Percentiles rank a stretch among this genome's conserved stretches.
These are phyloP conservation scores for Lasiodiplodia citricola DNA, from an alignment of 2,329 filamentous ascomycete genomes.

Conservation along the genomic window DNA sequence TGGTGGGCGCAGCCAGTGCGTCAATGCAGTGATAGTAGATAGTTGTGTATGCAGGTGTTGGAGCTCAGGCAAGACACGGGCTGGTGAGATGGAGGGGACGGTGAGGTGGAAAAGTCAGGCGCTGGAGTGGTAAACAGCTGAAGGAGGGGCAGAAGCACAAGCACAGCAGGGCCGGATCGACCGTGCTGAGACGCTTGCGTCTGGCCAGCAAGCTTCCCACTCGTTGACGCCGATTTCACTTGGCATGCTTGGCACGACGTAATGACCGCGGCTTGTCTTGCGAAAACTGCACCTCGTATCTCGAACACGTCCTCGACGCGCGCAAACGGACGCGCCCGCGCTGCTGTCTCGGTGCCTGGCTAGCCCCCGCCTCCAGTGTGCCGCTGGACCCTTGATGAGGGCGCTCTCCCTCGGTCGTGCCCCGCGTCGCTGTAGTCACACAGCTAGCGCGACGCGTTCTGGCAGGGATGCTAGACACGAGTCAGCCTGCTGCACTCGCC, in stretches of 20 bases:
- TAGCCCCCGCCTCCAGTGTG: neutral
- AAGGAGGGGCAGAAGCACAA: slow-evolving; percentile 16
- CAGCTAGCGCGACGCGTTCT: slow-evolving; percentile 15
- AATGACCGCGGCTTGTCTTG: neutral
- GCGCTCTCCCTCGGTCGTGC: neutral
- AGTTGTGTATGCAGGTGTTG: neutral
- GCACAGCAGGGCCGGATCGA: neutral
- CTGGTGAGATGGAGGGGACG: neutral
- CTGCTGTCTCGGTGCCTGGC: neutral
- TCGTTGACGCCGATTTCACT: neutral
- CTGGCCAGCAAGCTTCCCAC: neutral
- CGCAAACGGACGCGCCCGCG: neutral
- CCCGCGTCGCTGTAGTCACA: slow-evolving; percentile 12
- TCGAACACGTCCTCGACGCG: neutral
- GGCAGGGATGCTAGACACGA: slow-evolving; percentile 13
- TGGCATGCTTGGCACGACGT: neutral
- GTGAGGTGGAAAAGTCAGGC: slow-evolving; percentile 31
- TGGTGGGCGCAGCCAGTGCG: slow-evolving; percentile 18
- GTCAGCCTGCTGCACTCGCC: slow-evolving; percentile 2
- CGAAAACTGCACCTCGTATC: neutral
- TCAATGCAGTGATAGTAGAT: slow-evolving; percentile 7
- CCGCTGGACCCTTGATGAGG: slow-evolving; percentile 3
- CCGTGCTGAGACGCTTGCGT: neutral
- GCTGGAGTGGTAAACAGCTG: slow-evolving; percentile 31
- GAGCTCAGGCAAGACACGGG: slow-evolving; percentile 30